Conservation (phyloP, 148 eudicot genomes). For the Suaeda aralocaspica region DNA sequence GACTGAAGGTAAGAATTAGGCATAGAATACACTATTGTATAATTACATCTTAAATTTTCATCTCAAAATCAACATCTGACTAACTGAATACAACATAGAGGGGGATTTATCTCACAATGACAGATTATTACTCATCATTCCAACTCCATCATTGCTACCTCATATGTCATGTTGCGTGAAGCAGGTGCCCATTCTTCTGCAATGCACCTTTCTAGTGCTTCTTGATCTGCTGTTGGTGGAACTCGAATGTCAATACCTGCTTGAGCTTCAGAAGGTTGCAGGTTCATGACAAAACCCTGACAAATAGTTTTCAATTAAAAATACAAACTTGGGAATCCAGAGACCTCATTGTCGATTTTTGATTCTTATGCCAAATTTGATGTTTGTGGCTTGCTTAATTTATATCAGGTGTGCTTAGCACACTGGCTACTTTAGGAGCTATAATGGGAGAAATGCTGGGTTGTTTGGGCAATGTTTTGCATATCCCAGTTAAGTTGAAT, state of each 20-base stretch:
- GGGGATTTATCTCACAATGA: background rate
- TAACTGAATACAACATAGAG: background rate
- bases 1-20: background rate
- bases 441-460: background rate
- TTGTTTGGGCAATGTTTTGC: background rate
- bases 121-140: conserved; percentile 48
- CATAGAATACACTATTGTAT: too few species aligned
- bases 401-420: background rate
- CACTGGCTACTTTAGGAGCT: background rate
- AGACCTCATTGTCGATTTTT: background rate
- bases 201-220: conserved; percentile 58
- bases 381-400: background rate
- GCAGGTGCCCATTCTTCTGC: conserved; percentile 94
- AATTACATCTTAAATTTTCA: background rate
- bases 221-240: conserved; percentile 75
- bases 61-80: background rate
- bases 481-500: background rate
- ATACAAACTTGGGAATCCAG: background rate
- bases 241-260: conserved; percentile 90
- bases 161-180: conserved; percentile 84
- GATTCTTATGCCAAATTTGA: background rate
- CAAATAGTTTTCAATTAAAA: background rate
- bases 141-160: conserved; percentile 63
- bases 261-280: conserved; percentile 96
- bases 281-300: conserved; percentile 90